These are phyloP conservation scores for Myrmaecium sp. DNA, from an alignment of 2,329 filamentous ascomycete species.

Conservation along the genomic window DNA sequence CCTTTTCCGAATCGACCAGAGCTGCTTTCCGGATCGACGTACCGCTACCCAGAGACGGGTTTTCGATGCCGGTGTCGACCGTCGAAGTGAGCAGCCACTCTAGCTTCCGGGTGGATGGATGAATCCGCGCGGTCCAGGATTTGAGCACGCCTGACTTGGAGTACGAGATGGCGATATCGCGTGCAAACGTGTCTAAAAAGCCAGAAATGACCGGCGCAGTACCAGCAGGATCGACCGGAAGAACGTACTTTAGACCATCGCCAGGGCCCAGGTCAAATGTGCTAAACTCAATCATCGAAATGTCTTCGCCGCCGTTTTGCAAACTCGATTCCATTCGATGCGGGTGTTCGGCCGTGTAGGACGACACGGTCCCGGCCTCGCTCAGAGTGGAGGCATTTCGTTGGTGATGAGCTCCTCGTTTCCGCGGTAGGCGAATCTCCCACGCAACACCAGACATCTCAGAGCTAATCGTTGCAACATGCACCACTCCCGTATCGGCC, in stretches of 20 bases:
- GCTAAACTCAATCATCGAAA: conserved; percentile 48
- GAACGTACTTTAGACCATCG: conserved; percentile 39
- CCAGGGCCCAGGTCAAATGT: conserved; percentile 47
- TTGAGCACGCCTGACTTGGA: conserved; percentile 56
- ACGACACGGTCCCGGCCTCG: conserved; percentile 13
- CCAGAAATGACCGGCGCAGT: conserved; percentile 53
- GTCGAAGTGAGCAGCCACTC: conserved; percentile 73
- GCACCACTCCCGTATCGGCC: conserved; percentile 32
- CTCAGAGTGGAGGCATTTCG: background rate
- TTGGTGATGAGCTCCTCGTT: conserved; percentile 1
- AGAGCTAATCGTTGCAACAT: conserved; percentile 70
- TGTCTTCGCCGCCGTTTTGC: conserved; percentile 12
- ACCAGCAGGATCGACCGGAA: conserved; percentile 78
- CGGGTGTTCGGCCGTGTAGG: conserved; percentile 8
- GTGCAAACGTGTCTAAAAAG: conserved; percentile 72
- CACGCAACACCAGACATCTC: conserved; percentile 66
- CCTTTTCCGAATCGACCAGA: conserved; percentile 56
- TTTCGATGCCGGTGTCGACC: conserved; percentile 58
- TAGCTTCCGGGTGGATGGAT: conserved; percentile 40
- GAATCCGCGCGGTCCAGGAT: conserved; percentile 71
- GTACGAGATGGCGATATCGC: conserved; percentile 75
- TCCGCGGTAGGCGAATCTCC: conserved; percentile 49
- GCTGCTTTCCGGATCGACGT: conserved; percentile 79
- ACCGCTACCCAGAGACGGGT: conserved; percentile 64
- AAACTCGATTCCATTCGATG: too few species aligned